Base-by-base conservation (phyloP, 2,329 filamentous ascomycete species). In the Aspergillus sp. region DNA sequence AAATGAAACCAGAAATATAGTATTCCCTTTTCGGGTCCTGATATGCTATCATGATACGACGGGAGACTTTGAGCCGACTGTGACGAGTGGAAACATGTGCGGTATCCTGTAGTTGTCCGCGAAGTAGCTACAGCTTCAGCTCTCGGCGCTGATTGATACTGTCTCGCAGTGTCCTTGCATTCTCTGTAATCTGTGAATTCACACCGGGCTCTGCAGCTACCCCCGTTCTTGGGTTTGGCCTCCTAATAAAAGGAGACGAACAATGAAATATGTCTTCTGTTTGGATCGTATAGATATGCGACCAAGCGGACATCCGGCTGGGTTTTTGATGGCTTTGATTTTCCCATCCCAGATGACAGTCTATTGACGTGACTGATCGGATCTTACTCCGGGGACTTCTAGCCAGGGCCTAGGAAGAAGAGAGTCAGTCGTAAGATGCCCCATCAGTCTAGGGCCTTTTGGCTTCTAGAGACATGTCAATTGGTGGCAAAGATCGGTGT, bases 111-210 rank as follows among this genome's bases (percentile, higher is more conserved):
- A 56, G 47, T 48, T 46, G 50, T 43, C 49, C 48, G 48, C 48
- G 47, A 43, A 43, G 45, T 45, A 52, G 49, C 47, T 49, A 47
- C 53, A 56, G 45, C 43, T 48, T 42, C 27, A 39, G 36, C 36
- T 39, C 10, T 26, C 36, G 19, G 26, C 19, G 19, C 36, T 39
- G 12, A 8, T 49, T 42, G 19, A 19, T 56, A 49, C 52, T 57
- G 53, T 57, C 52, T 52, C 56, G 53, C 55, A 51, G 54, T 41
- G 45, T 49, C 52, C 51, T 55, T 57, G 47, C 53, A 54, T 51
- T 38, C 30, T 41, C 44, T 46, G 44, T 42, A 42, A n/a, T 10
- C 7, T 7, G 19, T 32, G 40, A 30, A 26, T 42, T 2, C 30
- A n/a, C 8, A 41, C 9, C 40, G 40, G n/a, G 40, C 3, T 29